A percentile compares a stretch with the other conserved stretches of the same genome.
phyloP scores from a whole-genome alignment of 441 rosid species.

The Erysimum pusillum region DNA sequence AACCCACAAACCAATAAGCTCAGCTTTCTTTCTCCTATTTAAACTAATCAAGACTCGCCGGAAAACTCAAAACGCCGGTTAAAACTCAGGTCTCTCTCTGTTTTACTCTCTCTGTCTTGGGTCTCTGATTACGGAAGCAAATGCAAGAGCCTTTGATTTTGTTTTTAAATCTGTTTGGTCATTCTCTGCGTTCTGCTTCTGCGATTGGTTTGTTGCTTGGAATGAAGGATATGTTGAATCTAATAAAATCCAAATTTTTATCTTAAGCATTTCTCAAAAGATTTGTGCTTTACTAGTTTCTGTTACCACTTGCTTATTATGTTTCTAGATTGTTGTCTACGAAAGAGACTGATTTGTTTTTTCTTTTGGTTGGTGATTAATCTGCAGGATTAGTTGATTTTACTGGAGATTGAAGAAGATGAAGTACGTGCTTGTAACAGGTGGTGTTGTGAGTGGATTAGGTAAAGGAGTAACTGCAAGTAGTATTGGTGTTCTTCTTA shows the following conservation, averaged over 20 bases:
- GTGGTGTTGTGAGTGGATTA: constrained; percentile 90
- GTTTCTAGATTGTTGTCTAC: neutral
- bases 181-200: constrained; percentile 1
- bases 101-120: neutral
- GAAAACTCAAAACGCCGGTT: neutral
- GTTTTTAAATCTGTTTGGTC: neutral
- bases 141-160: constrained; percentile 39
- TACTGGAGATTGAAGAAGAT: constrained; percentile 51
- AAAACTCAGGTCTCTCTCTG: constrained; percentile 36
- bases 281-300: constrained; percentile 14
- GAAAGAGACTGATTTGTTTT: constrained; percentile 4
- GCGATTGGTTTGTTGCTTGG: no score
- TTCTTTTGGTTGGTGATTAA: neutral
- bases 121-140: constrained; percentile 31
- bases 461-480: constrained; percentile 97
- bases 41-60: neutral
- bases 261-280: constrained; percentile 30
- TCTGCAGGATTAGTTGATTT: constrained; percentile 23
- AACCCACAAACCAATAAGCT: neutral
- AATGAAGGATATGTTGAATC: constrained; percentile 1
- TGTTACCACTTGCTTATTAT: constrained; percentile 4
- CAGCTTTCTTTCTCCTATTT: neutral
- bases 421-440: constrained; percentile 96
- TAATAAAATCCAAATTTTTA: neutral
- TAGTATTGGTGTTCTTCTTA: constrained; percentile 85